Evolutionary conservation across 31 red algal genomes (phyloP).

Genomic region (Endocladia muricata): DNA sequence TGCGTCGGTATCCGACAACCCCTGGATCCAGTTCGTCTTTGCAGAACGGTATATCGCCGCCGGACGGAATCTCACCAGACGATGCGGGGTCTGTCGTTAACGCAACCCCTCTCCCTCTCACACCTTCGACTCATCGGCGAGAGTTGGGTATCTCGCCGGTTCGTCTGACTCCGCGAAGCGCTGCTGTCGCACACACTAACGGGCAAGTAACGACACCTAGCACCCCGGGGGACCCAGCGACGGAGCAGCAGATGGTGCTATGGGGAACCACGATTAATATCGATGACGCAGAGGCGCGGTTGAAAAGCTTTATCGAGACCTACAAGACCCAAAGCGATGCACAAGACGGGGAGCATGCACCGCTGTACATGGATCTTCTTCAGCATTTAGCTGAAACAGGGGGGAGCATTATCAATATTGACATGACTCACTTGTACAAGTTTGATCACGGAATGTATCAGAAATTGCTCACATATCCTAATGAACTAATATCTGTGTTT

Average conservation of each 20-base stretch:
- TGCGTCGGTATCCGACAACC: too few relatives aligned
- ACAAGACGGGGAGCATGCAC: background rate
- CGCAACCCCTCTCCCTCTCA: constrained; percentile 51
- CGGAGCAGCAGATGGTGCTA: constrained; percentile 28
- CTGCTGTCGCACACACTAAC: background rate
- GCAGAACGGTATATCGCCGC: too few relatives aligned
- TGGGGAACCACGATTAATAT: constrained; percentile 68
- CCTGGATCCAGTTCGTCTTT: too few relatives aligned
- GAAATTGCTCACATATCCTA: constrained; percentile 74
- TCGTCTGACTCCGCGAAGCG: constrained; percentile 21
- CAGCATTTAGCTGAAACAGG: constrained; percentile 67
- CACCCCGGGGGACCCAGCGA: background rate
- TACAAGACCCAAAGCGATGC: background rate
- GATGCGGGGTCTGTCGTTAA: constrained; percentile 43
- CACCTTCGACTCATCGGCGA: constrained; percentile 41
- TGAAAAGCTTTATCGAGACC: constrained; percentile 23
- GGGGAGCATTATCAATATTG: constrained; percentile 69
- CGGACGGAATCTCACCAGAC: background rate
- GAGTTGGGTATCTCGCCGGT: constrained; percentile 64
- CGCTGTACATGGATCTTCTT: constrained; percentile 53
- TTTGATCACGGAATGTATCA: constrained; percentile 71
- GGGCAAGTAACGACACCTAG: background rate
- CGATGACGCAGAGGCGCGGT: constrained; percentile 49
- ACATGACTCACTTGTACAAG: constrained; percentile 69
- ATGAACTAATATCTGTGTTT: constrained; percentile 86